Percentiles rank a stretch among this genome's conserved stretches.
Evolutionary conservation across 2,329 filamentous ascomycete genomes (phyloP).

Genomic region (Basipetospora chlamydospora): DNA sequence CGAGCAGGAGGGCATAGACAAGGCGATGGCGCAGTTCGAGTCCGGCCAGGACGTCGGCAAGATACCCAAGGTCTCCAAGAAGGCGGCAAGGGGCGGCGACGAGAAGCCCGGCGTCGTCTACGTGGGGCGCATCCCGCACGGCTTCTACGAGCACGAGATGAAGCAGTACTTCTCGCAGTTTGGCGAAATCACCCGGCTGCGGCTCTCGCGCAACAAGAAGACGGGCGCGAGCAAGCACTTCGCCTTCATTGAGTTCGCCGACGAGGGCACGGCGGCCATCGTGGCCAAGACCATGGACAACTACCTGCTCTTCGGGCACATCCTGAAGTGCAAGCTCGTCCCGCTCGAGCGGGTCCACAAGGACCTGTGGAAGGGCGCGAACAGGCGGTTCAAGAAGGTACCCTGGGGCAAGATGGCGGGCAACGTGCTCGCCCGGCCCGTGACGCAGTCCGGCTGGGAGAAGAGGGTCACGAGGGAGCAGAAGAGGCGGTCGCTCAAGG

Average conservation of each 20-base stretch:
- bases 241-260: constrained; percentile 82
- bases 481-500: constrained; percentile 51
- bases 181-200: constrained; percentile 61
- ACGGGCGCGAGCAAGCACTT: constrained; percentile 88
- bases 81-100: constrained; percentile 24
- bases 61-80: constrained; percentile 32
- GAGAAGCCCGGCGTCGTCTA: constrained; percentile 68
- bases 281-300: constrained; percentile 95
- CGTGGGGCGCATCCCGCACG: constrained; percentile 75
- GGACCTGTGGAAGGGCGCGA: constrained; percentile 78
- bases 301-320: constrained; percentile 88
- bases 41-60: constrained; percentile 35
- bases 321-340: constrained; percentile 74
- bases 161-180: constrained; percentile 88
- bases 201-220: constrained; percentile 80
- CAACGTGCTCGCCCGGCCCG: constrained; percentile 56
- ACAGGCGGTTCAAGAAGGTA: constrained; percentile 75
- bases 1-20: constrained; percentile 18
- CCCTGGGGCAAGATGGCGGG: constrained; percentile 82
- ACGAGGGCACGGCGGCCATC: constrained; percentile 67
- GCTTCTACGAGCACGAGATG: constrained; percentile 97
- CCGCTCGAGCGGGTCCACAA: constrained; percentile 64
- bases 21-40: constrained; percentile 24
- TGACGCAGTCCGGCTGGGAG: constrained; percentile 64
- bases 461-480: constrained; percentile 61